Evolutionary conservation across 176 grass and related monocot species (phyloP), one percentile per base, ranked within the genome.

Genomic region (Zizania latifolia): DNA sequence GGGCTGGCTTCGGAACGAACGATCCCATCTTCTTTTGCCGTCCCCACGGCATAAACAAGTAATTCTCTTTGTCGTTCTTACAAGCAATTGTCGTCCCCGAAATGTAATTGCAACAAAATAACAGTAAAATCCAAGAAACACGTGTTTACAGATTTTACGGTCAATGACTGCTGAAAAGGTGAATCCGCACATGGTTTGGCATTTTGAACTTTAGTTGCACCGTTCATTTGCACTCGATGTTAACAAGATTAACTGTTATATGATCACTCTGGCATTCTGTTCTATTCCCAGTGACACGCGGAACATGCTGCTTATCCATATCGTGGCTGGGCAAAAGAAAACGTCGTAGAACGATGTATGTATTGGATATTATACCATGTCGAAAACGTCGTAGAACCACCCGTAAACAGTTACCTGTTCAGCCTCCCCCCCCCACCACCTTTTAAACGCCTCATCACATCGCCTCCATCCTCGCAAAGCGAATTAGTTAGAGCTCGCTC

Each of bases 371-470:
- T n/a, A n/a, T n/a, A n/a, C n/a, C n/a, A n/a, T n/a, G n/a, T n/a
- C n/a, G n/a, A n/a, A n/a, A n/a, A n/a, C n/a, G n/a, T n/a, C n/a
- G n/a, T n/a, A n/a, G n/a, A n/a, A n/a, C n/a, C n/a, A n/a, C n/a
- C n/a, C n/a, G n/a, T n/a, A n/a, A 88, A 82, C 74, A 92, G 65
- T 87, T 73, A 5, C 62, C 58, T n/a, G 50, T 33, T 68, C 2
- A 37, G 36, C n/a, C n/a, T n/a, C n/a, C 38, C 3, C 34, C 3
- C 72, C 48, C 69, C 64, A 11, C 26, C 59, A 71, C 71, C 70
- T 57, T 88, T 75, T 51, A 62, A 78, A 75, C 74, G 69, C 75
- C 45, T 62, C 58, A 11, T 15, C 24, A 64, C 19, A 12, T 30
- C 27, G 12, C 29, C 29, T 40, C 71, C 17, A 17, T 29, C 26